Conservation (phyloP, 164 flowering plant species). For the Piper longum region DNA sequence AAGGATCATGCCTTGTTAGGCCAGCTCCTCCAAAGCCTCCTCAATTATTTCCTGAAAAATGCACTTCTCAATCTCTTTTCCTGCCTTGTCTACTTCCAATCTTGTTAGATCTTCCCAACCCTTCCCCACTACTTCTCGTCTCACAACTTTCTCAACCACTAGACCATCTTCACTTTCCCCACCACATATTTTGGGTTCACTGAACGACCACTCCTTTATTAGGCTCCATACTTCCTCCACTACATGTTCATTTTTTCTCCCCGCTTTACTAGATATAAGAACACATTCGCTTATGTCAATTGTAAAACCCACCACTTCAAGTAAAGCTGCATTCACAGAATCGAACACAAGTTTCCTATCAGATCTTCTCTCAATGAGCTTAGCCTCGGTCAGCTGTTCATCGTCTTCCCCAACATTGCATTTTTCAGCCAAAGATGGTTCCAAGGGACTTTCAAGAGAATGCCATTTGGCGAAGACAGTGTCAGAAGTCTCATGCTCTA, state of each 20-base stretch:
- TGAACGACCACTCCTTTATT: slow-evolving; percentile 21
- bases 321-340: slow-evolving; percentile 60
- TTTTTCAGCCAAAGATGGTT: slow-evolving; percentile 55
- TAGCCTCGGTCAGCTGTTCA: slow-evolving; percentile 35
- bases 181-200: slow-evolving; percentile 14
- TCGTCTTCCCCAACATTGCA: slow-evolving; percentile 22
- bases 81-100: slow-evolving; percentile 38
- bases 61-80: slow-evolving; percentile 48
- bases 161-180: slow-evolving; percentile 39
- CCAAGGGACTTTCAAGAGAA: slow-evolving; percentile 60
- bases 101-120: slow-evolving; percentile 43
- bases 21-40: slow-evolving; percentile 56
- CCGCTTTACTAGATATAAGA: slow-evolving; percentile 3
- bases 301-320: slow-evolving; percentile 26
- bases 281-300: slow-evolving; percentile 11
- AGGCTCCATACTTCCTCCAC: slow-evolving; percentile 20
- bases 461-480: slow-evolving; percentile 41
- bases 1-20: slow-evolving; percentile 16
- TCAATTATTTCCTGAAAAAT: slow-evolving; percentile 57
- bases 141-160: slow-evolving; percentile 51
- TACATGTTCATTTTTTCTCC: slow-evolving; percentile 5
- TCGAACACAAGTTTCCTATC: slow-evolving; percentile 63
- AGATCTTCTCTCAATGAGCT: slow-evolving; percentile 50
- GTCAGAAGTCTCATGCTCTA: slow-evolving; percentile 23
- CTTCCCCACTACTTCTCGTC: slow-evolving; percentile 51